A percentile compares a stretch with the other conserved stretches of the same genome.
phyloP scores from a whole-genome alignment of 306 rosid species.

The Fagus sylvatica region DNA sequence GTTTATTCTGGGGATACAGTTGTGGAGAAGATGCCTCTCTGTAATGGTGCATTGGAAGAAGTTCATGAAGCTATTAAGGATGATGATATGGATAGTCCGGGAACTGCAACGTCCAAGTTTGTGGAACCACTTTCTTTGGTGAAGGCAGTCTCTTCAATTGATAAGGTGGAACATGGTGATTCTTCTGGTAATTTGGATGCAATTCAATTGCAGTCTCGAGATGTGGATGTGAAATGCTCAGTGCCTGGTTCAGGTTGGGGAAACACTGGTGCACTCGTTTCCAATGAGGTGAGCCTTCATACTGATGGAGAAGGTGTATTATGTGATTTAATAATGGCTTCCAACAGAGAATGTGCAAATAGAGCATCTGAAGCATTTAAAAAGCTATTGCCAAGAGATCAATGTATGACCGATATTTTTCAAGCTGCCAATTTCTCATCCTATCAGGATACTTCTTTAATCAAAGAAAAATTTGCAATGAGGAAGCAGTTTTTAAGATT shows the following conservation, averaged over 20 bases:
- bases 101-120: constrained; percentile 81
- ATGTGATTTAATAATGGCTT: constrained; percentile 44
- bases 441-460: constrained; percentile 21
- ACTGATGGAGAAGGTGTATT: constrained; percentile 30
- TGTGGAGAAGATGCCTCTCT: constrained; percentile 44
- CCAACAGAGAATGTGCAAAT: constrained; percentile 61
- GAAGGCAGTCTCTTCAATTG: constrained; percentile 46
- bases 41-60: constrained; percentile 38
- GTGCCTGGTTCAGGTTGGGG: constrained; percentile 41
- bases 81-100: constrained; percentile 88
- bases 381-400: constrained; percentile 46
- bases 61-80: constrained; percentile 44
- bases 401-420: constrained; percentile 24
- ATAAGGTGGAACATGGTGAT: constrained; percentile 20
- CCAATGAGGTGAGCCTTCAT: constrained; percentile 20
- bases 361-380: constrained; percentile 46
- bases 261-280: constrained; percentile 29
- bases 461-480: constrained; percentile 57
- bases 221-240: constrained; percentile 24
- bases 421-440: constrained; percentile 30
- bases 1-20: constrained; percentile 42
- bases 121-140: constrained; percentile 56
- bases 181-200: constrained; percentile 39
- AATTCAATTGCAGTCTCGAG: constrained; percentile 30
- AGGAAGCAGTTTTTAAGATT: constrained; percentile 59